Conservation (phyloP, 768 basidiomycete species). For the Podaxis sp. region DNA sequence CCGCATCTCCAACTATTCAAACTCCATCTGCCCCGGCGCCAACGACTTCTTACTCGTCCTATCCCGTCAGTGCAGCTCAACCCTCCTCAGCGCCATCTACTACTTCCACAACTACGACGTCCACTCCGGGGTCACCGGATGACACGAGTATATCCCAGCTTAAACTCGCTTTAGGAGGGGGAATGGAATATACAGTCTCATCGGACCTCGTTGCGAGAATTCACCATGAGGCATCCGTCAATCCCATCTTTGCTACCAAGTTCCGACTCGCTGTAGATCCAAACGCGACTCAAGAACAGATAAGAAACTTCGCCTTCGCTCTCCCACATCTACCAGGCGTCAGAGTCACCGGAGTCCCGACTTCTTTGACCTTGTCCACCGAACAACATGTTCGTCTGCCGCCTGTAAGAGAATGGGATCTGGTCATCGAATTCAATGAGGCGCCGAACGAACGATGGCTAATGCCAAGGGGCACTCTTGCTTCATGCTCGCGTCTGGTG, state of each 20-base stretch:
- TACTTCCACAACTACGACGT: conserved; percentile 5
- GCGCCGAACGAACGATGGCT: conserved; percentile 61
- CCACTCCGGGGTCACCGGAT: conserved; percentile 1
- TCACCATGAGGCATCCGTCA: conserved; percentile 10
- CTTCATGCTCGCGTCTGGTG: conserved; percentile 12
- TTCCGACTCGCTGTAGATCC: conserved; percentile 12
- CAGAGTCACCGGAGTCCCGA: conserved; percentile 9
- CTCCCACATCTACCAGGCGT: conserved; percentile 9
- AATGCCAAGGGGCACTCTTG: conserved; percentile 51
- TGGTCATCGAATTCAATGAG: conserved; percentile 73
- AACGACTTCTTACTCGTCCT: conserved; percentile 6
- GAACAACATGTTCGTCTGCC: conserved; percentile 15
- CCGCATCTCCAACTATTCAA: conserved; percentile 16
- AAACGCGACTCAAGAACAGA: conserved; percentile 14
- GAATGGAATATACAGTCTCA: conserved; percentile 13
- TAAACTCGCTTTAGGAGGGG: conserved; percentile 11
- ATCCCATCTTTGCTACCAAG: conserved; percentile 13
- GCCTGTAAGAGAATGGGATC: conserved; percentile 60
- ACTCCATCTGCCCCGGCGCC: conserved; percentile 5
- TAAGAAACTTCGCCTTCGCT: conserved; percentile 13
- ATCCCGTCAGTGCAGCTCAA: conserved; percentile 8
- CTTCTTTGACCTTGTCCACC: conserved; percentile 8
- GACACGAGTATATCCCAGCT: conserved; percentile 2
- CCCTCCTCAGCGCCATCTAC: background rate
- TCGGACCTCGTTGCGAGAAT: conserved; percentile 12